These are phyloP conservation scores for Combretum micranthum DNA, from an alignment of 345 rosid genomes.

Conservation along the genomic window DNA sequence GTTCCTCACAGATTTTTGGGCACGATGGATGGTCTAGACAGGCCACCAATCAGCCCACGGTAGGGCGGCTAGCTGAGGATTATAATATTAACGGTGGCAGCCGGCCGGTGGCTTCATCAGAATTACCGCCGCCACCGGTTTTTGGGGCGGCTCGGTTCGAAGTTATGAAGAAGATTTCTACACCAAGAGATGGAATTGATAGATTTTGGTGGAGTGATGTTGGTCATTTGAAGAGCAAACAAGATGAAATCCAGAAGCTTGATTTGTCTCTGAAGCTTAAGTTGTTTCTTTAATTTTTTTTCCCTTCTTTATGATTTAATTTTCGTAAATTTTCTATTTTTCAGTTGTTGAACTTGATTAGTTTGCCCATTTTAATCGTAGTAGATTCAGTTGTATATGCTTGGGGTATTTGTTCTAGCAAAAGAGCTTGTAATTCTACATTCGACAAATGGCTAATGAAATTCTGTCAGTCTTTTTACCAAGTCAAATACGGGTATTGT, in stretches of 20 bases:
- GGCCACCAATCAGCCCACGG: constrained; percentile 33
- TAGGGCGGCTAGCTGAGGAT: constrained; percentile 30
- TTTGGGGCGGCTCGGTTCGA: constrained; percentile 29
- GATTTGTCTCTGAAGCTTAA: constrained; percentile 95
- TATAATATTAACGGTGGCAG: constrained; percentile 14
- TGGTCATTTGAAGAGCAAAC: constrained; percentile 39
- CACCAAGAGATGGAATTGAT: constrained; percentile 17
- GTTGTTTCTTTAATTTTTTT: no score
- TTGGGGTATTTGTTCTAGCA: no score
- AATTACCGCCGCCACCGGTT: constrained; percentile 22
- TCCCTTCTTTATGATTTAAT: no score
- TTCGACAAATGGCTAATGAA: no score
- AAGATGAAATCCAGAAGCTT: constrained; percentile 62
- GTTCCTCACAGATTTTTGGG: constrained; percentile 20
- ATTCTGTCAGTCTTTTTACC: no score
- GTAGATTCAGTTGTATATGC: no score
- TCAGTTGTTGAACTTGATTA: no score
- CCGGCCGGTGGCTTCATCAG: background rate
- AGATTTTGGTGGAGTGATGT: constrained; percentile 38
- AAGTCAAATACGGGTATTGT: no score
- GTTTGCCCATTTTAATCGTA: no score
- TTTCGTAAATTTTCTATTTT: no score
- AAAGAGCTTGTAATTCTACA: no score
- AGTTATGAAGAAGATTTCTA: constrained; percentile 26
- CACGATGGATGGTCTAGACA: constrained; percentile 37